phyloP scores from a whole-genome alignment of 2,329 filamentous ascomycete genomes.

The Colletotrichum salicis region DNA sequence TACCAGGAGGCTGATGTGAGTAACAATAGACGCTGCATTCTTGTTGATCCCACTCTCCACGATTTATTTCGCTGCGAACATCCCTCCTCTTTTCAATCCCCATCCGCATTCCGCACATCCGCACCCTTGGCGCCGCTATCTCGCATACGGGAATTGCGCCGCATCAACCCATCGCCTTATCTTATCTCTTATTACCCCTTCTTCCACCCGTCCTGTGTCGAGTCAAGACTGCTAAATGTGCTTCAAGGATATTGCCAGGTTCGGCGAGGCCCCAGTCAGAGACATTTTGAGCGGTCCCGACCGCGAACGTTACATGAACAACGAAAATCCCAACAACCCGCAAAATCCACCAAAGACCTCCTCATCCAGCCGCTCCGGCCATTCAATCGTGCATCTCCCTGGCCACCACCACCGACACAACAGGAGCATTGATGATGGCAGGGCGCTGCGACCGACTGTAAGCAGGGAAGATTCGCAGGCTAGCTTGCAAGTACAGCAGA shows the following conservation, averaged over 20 bases:
- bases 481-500: constrained; percentile 50
- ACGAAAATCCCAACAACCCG: constrained; percentile 51
- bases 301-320: constrained; percentile 71
- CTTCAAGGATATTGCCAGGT: constrained; percentile 75
- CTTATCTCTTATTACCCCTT: constrained; percentile 33
- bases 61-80: constrained; percentile 17
- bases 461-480: constrained; percentile 79
- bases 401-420: constrained; percentile 75
- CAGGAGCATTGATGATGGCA: constrained; percentile 73
- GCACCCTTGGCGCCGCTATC: constrained; percentile 31
- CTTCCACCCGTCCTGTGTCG: constrained; percentile 17
- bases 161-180: constrained; percentile 28
- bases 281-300: constrained; percentile 76
- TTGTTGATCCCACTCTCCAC: constrained; percentile 34
- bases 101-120: constrained; percentile 28
- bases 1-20: constrained; percentile 87
- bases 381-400: constrained; percentile 72
- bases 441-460: constrained; percentile 74
- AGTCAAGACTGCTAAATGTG: constrained; percentile 35
- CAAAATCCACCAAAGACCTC: constrained; percentile 69
- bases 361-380: constrained; percentile 69
- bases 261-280: constrained; percentile 81
- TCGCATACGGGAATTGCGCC: constrained; percentile 33
- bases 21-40: constrained; percentile 39
- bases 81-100: constrained; percentile 18